These are phyloP conservation scores for Nicotiana undulata DNA, from an alignment of 257 asterid species.

Conservation along the genomic window DNA sequence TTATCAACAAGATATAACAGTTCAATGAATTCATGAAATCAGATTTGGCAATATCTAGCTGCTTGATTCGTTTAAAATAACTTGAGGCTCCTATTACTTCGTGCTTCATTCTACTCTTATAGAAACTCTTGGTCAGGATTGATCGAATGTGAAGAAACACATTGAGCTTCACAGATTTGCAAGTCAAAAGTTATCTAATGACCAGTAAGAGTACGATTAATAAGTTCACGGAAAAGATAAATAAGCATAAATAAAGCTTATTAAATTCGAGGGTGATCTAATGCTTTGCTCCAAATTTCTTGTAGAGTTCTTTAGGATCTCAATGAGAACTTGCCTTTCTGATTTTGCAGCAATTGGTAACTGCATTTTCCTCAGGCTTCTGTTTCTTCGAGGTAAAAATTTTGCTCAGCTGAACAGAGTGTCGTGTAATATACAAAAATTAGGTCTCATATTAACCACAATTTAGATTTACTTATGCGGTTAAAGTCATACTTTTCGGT, in stretches of 20 bases:
- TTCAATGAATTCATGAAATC: not conserved
- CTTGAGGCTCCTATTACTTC: not conserved
- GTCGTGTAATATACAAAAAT: not conserved
- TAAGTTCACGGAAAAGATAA: not conserved
- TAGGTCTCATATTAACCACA: constrained; percentile 20
- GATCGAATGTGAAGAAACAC: not conserved
- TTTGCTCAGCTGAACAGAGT: not conserved
- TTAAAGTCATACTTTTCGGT: constrained; percentile 24
- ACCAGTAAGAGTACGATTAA: not conserved
- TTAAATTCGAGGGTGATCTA: not conserved
- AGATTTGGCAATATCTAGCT: not conserved
- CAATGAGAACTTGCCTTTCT: not conserved
- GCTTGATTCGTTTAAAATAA: not conserved
- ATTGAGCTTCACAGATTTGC: not conserved
- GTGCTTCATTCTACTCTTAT: not conserved
- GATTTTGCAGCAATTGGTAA: not conserved
- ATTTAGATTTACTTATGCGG: not conserved
- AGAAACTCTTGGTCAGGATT: not conserved
- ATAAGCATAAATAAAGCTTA: not conserved
- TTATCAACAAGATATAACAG: not conserved
- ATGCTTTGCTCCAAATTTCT: not conserved
- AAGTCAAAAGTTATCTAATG: not conserved
- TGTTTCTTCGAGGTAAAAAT: not conserved
- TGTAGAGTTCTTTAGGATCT: not conserved
- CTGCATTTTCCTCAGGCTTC: constrained; percentile 2